Base-by-base conservation (phyloP, 768 basidiomycete species). In the Suillus brevipes region DNA sequence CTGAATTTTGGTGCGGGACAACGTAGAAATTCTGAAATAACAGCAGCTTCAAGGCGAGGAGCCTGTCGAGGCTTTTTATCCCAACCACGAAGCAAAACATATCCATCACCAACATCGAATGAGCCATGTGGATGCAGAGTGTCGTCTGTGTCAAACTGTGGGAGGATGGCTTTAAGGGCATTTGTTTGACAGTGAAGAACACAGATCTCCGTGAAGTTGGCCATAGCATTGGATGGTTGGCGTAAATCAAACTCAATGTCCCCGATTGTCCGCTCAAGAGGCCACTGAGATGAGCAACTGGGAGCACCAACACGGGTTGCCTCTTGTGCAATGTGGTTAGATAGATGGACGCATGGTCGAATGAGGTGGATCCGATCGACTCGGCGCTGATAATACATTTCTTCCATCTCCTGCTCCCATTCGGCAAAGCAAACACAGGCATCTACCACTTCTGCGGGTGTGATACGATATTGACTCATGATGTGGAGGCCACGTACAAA, bases 321-420 rank as follows among this genome's bases (percentile, higher is more conserved):
- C 3, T 45, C 43, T 45, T 6, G 18, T 45, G 43, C 18, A 3
- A 45, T 45, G 18, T 45, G 43, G 20, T 45, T 45, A 8, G 43
- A 64, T 60, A 20, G 64, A 63, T 0, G 74, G 73, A 3, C 64
- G n/a, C 67, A 69, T 8, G 68, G 74, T 1, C 65, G 66, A 12
- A 72, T 61, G 59, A 78, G 71, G 59, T 76, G 77, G 20, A 79
- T 43, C 10, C 67, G 70, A 42, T 75, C 68, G 9, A 12, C 53
- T 1, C 62, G 42, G 1, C 71, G 69, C 34, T 73, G 68, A 45
- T 66, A 67, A 50, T 77, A 78, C 7, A 76, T 28, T 5, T 28
- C 28, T 60, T 79, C 76, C 63, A 72, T 77, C 14, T 75, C 73
- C 2, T 64, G 61, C 10, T 72, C 63, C 76, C 28, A 79, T 6